These are phyloP conservation scores for Raphanus raphanistrum DNA, from an alignment of 345 rosid genomes.

Conservation along the genomic window DNA sequence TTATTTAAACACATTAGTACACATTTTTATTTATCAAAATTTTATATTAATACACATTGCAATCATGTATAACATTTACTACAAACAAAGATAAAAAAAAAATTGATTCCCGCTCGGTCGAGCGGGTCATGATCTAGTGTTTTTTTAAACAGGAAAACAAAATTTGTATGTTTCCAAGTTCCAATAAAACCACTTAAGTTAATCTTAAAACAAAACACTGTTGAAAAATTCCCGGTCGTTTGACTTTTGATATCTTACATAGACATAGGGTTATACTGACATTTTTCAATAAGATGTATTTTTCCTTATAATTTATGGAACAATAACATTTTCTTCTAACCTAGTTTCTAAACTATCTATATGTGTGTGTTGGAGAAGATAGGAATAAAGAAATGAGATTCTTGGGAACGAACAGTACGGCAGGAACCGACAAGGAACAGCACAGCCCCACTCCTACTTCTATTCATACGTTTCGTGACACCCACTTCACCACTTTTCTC, in stretches of 20 bases:
- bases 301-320: not conserved
- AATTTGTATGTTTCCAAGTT: not conserved
- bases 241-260: not conserved
- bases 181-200: not conserved
- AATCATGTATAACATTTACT: too few species aligned
- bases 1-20: too few species aligned
- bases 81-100: too few species aligned
- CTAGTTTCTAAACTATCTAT: not conserved
- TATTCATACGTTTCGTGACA: constrained; percentile 36
- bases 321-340: not conserved
- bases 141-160: not conserved
- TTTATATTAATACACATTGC: too few species aligned
- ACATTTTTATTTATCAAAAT: too few species aligned
- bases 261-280: not conserved
- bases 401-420: constrained; percentile 23
- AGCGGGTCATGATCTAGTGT: too few species aligned
- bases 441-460: constrained; percentile 35
- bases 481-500: constrained; percentile 35
- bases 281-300: not conserved
- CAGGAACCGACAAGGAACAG: constrained; percentile 28
- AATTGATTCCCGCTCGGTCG: too few species aligned
- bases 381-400: constrained; percentile 11
- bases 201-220: not conserved
- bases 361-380: not conserved
- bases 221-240: not conserved